Evolutionary conservation across 1,284 basidiomycete species (phyloP), one percentile per base, ranked within the genome.

Genomic region (Rhizopogon hawkerae): DNA sequence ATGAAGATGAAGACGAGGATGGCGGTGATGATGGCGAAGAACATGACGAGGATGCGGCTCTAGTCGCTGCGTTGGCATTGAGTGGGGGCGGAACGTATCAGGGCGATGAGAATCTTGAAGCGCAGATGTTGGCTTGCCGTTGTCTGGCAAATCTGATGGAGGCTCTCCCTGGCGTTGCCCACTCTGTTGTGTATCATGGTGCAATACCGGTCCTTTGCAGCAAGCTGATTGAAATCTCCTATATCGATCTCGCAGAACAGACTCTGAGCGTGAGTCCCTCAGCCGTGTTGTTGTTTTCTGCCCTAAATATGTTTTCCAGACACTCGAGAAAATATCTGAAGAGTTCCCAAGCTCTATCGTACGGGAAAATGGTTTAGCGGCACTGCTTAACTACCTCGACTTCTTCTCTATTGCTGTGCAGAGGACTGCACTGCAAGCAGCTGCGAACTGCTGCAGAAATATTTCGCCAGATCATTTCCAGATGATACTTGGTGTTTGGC

Each of bases 361-460:
- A 14, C 84, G 91, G 46, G 93, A 96, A 71, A 91, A 90, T 46
- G 94, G 94, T 35, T 76, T 97, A 14, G 81, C 87, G 18, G 93
- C 93, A 14, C 73, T 97, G 31, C 79, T 97, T 58, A 92, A 90
- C 64, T 96, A 88, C 68, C 83, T 97, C 55, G 93, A 96, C 64
- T 97, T 97, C 72, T 96, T 97, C 70, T 93, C 91, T 9, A 96
- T 93, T 57, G 90, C 92, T 41, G 92, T 96, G 6, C 94, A 97
- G 65, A 81, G 94, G 48, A 96, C 92, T 0, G 94, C 94, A 14
- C 75, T 97, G n/a, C 92, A 94, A 57, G 92, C 93, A 14, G 92
- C 92, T 3, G 87, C 93, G 29, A 96, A 96, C 60, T 97, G 94
- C 60, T 96, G 93, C 66, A 83, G 91, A 46, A 92, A 92, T 62